Percentiles rank a stretch among this genome's conserved stretches.
phyloP scores from a whole-genome alignment of 192 early-diverging fungal genomes.

The Geosiphon pyriformis region DNA sequence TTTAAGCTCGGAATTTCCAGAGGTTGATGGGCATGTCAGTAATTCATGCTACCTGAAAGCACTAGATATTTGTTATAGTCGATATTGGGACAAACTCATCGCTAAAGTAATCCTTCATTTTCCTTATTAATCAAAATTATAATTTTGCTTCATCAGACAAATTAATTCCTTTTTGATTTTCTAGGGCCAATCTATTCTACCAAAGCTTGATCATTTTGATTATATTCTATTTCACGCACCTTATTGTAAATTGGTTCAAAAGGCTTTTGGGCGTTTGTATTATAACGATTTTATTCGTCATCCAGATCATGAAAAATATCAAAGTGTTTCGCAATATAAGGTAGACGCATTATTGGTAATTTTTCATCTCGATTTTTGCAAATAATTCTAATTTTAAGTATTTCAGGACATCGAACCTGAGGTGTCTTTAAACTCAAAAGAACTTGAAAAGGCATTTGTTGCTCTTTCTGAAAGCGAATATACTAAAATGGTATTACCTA shows the following conservation, averaged over 20 bases:
- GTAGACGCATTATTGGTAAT: conserved; percentile 17
- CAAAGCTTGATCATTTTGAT: conserved; percentile 58
- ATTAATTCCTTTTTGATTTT: background rate
- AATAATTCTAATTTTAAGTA: conserved; percentile 24
- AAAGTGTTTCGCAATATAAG: conserved; percentile 47
- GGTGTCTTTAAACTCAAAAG: conserved; percentile 78
- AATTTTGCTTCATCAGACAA: background rate
- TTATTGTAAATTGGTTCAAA: conserved; percentile 96
- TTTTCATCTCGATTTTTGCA: background rate
- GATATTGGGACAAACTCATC: conserved; percentile 72
- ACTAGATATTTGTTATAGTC: conserved; percentile 81
- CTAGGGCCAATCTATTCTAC: conserved; percentile 11
- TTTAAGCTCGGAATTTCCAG: conserved; percentile 94
- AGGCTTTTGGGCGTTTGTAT: conserved; percentile 83
- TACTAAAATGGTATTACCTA: conserved; percentile 69
- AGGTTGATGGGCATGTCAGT: conserved; percentile 92
- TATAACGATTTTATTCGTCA: conserved; percentile 90
- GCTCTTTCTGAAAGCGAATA: conserved; percentile 69
- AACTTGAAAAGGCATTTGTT: conserved; percentile 90
- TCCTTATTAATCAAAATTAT: background rate
- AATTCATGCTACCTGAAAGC: conserved; percentile 89
- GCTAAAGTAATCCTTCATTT: conserved; percentile 27
- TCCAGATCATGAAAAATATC: conserved; percentile 57
- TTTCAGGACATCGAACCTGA: conserved; percentile 48
- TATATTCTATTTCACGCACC: conserved; percentile 94